A percentile compares a stretch with the other conserved stretches of the same genome.
phyloP scores from a whole-genome alignment of 352 stramenopile genomes.

The Phytophthora parvispora region DNA sequence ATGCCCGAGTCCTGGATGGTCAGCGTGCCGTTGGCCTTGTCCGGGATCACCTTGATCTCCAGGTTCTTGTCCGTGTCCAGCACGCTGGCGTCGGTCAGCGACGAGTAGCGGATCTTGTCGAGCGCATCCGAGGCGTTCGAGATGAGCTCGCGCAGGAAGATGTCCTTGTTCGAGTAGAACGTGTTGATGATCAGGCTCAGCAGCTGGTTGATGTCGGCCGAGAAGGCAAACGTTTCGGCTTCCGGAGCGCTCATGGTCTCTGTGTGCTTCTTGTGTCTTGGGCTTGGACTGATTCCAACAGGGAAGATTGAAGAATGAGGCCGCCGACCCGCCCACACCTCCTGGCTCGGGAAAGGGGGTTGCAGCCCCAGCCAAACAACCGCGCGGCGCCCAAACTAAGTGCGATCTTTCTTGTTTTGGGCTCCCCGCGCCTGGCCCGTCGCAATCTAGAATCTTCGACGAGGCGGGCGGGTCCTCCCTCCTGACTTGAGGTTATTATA shows the following conservation, averaged over 20 bases:
- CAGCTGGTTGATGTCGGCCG: conserved; percentile 99
- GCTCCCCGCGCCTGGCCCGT: conserved; percentile 1
- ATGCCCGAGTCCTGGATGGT: conserved; percentile 99
- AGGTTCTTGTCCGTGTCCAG: conserved; percentile 98
- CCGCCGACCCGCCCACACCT: not conserved
- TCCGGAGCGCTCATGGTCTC: conserved; percentile 80
- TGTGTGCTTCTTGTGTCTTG: conserved; percentile 36
- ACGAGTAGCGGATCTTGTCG: conserved; percentile 98
- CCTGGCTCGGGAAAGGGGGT: not conserved
- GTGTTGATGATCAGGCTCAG: conserved; percentile 99
- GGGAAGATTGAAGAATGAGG: conserved; percentile 78
- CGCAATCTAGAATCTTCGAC: conserved; percentile 85
- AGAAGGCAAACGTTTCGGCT: conserved; percentile 99
- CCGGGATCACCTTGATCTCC: conserved; percentile 99
- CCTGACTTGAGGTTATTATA: accelerated
- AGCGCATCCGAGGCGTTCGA: conserved; percentile 98
- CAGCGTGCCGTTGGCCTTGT: conserved; percentile 99
- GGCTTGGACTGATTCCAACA: conserved; percentile 30
- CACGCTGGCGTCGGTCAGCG: conserved; percentile 96
- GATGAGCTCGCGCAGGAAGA: conserved; percentile 98
- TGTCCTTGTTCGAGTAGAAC: conserved; percentile 99
- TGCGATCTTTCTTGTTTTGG: conserved; percentile 35
- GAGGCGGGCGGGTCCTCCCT: conserved; percentile 24
- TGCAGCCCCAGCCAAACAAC: conserved; percentile 36
- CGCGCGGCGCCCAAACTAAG: conserved; percentile 21